A percentile compares a stretch with the other conserved stretches of the same genome.
Conservation (phyloP, 2,329 filamentous ascomycete species). For the Penicillium sp. region DNA sequence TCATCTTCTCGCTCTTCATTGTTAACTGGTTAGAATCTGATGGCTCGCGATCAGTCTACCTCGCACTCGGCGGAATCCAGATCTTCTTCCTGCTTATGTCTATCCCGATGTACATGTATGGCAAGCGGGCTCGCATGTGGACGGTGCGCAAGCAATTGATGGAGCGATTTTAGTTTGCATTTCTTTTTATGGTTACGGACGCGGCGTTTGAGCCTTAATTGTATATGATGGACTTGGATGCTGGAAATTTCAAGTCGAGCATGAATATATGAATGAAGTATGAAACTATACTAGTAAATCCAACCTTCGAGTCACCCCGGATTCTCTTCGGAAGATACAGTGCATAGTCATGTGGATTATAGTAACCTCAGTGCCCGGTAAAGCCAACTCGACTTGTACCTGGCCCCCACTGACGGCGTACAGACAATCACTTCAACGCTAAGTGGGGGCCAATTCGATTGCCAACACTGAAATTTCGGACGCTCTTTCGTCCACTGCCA, state of each 20-base stretch:
- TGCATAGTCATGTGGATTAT: no score
- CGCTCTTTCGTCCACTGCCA: no score
- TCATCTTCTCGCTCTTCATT: constrained; percentile 88
- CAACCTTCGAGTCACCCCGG: no score
- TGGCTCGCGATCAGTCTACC: constrained; percentile 76
- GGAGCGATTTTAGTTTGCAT: constrained; percentile 67
- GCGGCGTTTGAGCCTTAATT: background rate
- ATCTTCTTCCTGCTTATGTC: constrained; percentile 72
- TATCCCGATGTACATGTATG: constrained; percentile 92
- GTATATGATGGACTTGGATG: background rate
- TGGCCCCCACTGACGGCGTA: no score
- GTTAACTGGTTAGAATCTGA: constrained; percentile 78
- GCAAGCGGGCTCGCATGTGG: constrained; percentile 92
- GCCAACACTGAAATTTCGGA: no score
- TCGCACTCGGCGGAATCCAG: constrained; percentile 86
- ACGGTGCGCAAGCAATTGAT: constrained; percentile 84
- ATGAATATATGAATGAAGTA: no score
- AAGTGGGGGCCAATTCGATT: no score
- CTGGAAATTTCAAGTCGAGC: background rate
- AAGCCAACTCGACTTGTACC: no score
- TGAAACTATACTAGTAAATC: no score
- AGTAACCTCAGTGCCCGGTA: no score
- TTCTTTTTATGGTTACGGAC: background rate
- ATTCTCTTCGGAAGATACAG: no score
- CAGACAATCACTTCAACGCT: no score